Evolutionary conservation across 2,329 filamentous ascomycete genomes (phyloP), one percentile per base, ranked within the genome.

Genomic region (Cryphonectria parasitica): DNA sequence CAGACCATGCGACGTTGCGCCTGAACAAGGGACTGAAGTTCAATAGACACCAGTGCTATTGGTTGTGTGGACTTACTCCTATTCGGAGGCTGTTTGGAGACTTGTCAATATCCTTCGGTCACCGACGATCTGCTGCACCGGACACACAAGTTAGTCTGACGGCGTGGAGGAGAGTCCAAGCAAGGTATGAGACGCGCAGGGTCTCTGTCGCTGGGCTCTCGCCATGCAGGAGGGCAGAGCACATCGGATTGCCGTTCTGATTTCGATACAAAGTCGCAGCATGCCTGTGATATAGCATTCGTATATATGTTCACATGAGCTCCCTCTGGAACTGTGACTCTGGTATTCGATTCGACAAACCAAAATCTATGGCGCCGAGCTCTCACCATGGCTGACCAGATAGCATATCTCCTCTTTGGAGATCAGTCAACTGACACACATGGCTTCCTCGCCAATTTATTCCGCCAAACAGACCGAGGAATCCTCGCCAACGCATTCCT

Each of bases 401-500:
- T 86, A 79, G 82, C 83, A 67, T 87, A 85, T 78, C 86, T 91
- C 79, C 86, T 92, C 73, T 91, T 92, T 78, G 90, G 90, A 82
- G 90, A 92, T 77, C 90, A 92, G 81, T 92, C 90, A 72, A 85
- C 89, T 75, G 89, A 91, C 78, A 90, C 90, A 75, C 88, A 91
- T 77, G 83, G 82, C 74, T 88, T 91, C 74, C 81, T 92, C 72
- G 86, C 88, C 66, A 82, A 85, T 70, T 85, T 87, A 75, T 85
- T 80, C 76, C 82, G 83, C 67, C 78, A 80, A 72, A 80, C 80
- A 54, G 80, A 82, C 72, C 82, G 82, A 45, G 84, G 85, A 74
- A 77, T 85, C 64, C 83, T 91, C 36, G 84, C 91, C 64, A 85
- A 84, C 75, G 87, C 86, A 63, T 92, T 92, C 77, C 81, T 92